Conservation (phyloP, 202 grass and related monocot species). For the Panicum hallii region DNA sequence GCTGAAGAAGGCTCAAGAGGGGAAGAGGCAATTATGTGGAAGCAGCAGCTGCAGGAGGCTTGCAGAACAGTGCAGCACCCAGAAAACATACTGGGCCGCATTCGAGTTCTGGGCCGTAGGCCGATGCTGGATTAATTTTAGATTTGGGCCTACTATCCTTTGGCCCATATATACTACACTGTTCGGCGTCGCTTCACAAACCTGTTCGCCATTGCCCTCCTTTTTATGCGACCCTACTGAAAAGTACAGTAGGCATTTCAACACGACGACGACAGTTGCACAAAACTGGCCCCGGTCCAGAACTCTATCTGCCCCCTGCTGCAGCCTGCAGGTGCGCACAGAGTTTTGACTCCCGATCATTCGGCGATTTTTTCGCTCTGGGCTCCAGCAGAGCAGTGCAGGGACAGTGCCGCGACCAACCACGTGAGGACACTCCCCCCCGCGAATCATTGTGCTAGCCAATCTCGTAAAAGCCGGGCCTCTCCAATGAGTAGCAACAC, state of each 20-base stretch:
- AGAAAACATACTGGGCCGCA: too few relatives aligned
- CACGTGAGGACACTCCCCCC: conserved; percentile 42
- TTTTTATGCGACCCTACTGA: neutral
- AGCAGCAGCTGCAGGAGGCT: too few relatives aligned
- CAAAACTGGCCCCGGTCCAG: neutral
- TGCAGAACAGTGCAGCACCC: too few relatives aligned
- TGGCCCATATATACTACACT: neutral
- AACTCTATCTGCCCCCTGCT: too few relatives aligned
- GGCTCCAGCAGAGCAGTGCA: conserved; percentile 20
- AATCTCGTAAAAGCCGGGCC: conserved; percentile 52
- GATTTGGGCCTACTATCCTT: neutral
- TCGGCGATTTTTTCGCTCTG: conserved; percentile 12
- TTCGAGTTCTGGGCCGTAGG: too few relatives aligned
- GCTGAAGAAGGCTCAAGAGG: too few relatives aligned
- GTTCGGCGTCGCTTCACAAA: too few relatives aligned
- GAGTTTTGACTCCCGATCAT: conserved; percentile 5
- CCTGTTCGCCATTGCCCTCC: too few relatives aligned
- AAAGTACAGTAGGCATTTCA: neutral
- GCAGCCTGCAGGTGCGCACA: neutral
- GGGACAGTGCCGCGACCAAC: conserved; percentile 38
- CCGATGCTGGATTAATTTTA: neutral
- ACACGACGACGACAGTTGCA: neutral
- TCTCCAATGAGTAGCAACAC: conserved; percentile 45
- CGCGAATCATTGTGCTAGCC: conserved; percentile 57
- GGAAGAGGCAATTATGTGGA: too few relatives aligned